phyloP scores from a whole-genome alignment of 306 rosid genomes.

The Rosa chinensis region DNA sequence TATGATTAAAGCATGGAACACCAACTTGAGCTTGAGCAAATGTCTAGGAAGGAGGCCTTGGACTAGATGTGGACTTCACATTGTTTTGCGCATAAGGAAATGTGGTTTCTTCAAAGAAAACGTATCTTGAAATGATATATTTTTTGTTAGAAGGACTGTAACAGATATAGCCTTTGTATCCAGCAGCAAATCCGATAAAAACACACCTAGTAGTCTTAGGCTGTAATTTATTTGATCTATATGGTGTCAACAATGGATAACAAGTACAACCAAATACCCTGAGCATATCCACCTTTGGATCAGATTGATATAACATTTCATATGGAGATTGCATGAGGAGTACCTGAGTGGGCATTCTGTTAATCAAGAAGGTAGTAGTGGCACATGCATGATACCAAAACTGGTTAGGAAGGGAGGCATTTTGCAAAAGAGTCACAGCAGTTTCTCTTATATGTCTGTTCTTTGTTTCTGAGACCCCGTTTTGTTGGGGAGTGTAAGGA shows the following conservation, averaged over 20 bases:
- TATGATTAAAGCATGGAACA: too few species aligned
- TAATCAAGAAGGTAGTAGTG: neutral
- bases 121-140: too few species aligned
- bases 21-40: too few species aligned
- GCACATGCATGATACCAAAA: neutral
- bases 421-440: too few species aligned
- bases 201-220: too few species aligned
- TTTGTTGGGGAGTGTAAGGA: too few species aligned
- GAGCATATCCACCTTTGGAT: neutral
- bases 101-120: neutral
- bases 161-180: neutral
- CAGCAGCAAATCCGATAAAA: too few species aligned
- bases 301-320: neutral
- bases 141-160: too few species aligned
- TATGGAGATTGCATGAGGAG: neutral
- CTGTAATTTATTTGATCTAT: neutral
- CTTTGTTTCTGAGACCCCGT: neutral
- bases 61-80: too few species aligned
- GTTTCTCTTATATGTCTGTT: too few species aligned
- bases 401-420: neutral
- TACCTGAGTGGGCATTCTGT: neutral
- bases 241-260: neutral
- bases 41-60: too few species aligned
- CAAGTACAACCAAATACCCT: neutral
- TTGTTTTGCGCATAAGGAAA: too few species aligned